Conservation (phyloP, 768 basidiomycete species). For the Termitomyces sp. region DNA sequence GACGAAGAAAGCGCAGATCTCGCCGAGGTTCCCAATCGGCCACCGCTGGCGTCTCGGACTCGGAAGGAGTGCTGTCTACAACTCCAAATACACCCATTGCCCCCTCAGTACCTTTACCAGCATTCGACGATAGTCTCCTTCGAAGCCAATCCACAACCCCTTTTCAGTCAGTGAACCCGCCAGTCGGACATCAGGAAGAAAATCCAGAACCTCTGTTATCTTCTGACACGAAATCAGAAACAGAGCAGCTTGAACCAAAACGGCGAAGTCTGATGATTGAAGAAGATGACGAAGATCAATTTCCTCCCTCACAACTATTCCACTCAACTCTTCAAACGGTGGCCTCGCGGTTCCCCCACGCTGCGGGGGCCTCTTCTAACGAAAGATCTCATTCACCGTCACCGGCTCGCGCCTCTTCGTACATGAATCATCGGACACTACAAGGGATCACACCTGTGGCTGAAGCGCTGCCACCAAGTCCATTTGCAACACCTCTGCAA, state of each 20-base stretch:
- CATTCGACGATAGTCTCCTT: conserved; percentile 27
- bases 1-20: conserved; percentile 54
- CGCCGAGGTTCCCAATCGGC: conserved; percentile 38
- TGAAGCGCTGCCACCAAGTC: conserved; percentile 61
- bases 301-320: conserved; percentile 34
- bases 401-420: conserved; percentile 44
- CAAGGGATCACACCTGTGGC: conserved; percentile 45
- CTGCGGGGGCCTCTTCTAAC: conserved; percentile 49
- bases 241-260: conserved; percentile 35
- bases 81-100: conserved; percentile 58
- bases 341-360: conserved; percentile 36
- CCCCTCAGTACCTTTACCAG: conserved; percentile 46
- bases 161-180: conserved; percentile 30
- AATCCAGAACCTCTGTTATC: conserved; percentile 17
- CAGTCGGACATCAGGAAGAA: conserved; percentile 24
- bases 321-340: conserved; percentile 34
- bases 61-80: conserved; percentile 36
- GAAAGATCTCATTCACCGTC: conserved; percentile 33
- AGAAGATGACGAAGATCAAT: conserved; percentile 59
- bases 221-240: conserved; percentile 17
- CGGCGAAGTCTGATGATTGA: conserved; percentile 65
- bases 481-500: conserved; percentile 65
- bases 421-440: conserved; percentile 37
- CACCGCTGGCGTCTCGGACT: conserved; percentile 46
- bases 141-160: conserved; percentile 39